Percentiles rank a stretch among this genome's conserved stretches.
Evolutionary conservation across 139 green algal genomes (phyloP).

Genomic region (Cymbomonas tetramitiformis): DNA sequence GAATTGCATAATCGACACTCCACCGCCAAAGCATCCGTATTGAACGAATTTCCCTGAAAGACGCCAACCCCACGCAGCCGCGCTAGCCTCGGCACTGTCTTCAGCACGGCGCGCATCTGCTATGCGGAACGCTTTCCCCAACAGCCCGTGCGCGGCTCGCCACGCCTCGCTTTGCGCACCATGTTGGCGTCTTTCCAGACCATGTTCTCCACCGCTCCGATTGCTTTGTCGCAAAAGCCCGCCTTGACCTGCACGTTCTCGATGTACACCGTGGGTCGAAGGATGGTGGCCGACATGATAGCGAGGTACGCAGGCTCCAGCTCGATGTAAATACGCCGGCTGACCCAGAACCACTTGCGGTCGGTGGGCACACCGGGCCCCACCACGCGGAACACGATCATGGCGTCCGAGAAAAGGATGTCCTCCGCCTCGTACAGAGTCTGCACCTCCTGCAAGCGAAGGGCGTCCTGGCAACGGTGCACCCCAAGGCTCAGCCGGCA

Average conservation of each 20-base stretch:
- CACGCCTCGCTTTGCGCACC: neutral
- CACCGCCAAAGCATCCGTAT: no score
- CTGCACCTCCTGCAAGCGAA: no score
- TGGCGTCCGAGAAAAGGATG: neutral
- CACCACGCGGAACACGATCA: neutral
- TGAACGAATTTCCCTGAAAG: no score
- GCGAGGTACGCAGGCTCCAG: neutral
- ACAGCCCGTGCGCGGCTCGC: no score
- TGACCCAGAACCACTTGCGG: neutral
- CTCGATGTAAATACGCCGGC: neutral
- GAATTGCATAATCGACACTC: no score
- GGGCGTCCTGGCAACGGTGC: no score
- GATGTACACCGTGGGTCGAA: neutral
- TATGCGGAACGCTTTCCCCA: no score
- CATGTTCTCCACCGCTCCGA: neutral
- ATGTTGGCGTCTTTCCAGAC: neutral
- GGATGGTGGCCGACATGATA: neutral
- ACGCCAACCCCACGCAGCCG: no score
- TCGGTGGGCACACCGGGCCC: neutral
- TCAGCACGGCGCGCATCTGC: no score
- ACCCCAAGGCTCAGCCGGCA: no score
- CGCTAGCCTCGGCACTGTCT: no score
- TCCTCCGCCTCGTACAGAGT: no score
- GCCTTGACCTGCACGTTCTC: neutral
- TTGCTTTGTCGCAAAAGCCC: neutral